These are phyloP conservation scores for Microcyclospora pomicola DNA, from an alignment of 2,329 filamentous ascomycete genomes.

Conservation along the genomic window DNA sequence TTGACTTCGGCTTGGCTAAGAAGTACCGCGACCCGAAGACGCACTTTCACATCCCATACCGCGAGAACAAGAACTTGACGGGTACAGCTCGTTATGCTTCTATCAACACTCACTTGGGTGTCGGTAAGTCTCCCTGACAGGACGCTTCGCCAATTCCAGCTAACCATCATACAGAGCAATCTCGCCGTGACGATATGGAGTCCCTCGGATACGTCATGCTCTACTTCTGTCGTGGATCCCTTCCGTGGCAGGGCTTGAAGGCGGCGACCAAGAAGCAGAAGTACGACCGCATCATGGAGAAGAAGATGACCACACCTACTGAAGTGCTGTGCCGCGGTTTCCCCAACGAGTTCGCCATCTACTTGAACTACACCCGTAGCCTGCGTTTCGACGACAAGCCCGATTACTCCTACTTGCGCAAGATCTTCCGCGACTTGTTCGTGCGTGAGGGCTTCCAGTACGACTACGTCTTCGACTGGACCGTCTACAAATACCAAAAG, in stretches of 20 bases:
- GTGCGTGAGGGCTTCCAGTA: slow-evolving; percentile 99
- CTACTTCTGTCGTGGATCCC: slow-evolving; percentile 97
- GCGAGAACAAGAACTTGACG: slow-evolving; percentile 99
- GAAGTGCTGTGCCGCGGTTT: slow-evolving; percentile 98
- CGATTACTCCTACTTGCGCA: slow-evolving; percentile 97
- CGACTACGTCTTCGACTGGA: slow-evolving; percentile 99
- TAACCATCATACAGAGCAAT: slow-evolving; percentile 55
- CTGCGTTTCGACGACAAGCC: slow-evolving; percentile 99
- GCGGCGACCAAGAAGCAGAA: slow-evolving; percentile 99
- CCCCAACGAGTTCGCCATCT: slow-evolving; percentile 98
- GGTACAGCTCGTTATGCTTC: slow-evolving; percentile 96
- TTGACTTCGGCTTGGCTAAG: slow-evolving; percentile 98
- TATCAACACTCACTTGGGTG: slow-evolving; percentile 97
- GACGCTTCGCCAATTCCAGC: background rate
- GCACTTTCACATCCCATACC: slow-evolving; percentile 98
- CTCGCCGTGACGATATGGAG: slow-evolving; percentile 98
- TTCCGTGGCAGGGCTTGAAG: slow-evolving; percentile 97
- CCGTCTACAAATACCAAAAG: slow-evolving; percentile 99
- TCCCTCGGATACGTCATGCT: slow-evolving; percentile 98
- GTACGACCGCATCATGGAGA: slow-evolving; percentile 99
- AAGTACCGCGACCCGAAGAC: slow-evolving; percentile 99
- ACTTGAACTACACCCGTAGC: slow-evolving; percentile 97
- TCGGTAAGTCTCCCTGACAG: slow-evolving; percentile 47
- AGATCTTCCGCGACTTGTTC: slow-evolving; percentile 99
- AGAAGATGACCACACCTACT: slow-evolving; percentile 99